phyloP scores from a whole-genome alignment of 2,329 filamentous ascomycete genomes.

The Exophiala xenobiotica region DNA sequence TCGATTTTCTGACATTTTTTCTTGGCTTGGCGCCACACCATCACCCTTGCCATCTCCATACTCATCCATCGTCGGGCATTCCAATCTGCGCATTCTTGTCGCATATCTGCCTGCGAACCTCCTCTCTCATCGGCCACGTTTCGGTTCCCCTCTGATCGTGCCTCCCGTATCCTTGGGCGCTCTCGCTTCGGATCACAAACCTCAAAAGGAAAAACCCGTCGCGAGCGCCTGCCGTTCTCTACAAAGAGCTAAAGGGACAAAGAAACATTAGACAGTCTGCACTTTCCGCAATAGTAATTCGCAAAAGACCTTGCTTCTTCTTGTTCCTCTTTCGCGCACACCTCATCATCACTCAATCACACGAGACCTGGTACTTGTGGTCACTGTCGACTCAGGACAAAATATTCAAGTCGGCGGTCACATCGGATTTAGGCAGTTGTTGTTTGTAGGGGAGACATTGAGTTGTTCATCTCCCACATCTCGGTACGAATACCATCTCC shows the following conservation, averaged over 20 bases:
- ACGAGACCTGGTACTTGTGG: slow-evolving; percentile 10
- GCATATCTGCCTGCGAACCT: slow-evolving; percentile 19
- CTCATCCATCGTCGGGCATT: slow-evolving; percentile 17
- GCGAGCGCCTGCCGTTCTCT: slow-evolving; percentile 23
- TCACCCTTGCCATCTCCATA: slow-evolving; percentile 12
- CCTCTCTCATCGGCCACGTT: slow-evolving; percentile 12
- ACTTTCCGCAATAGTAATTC: slow-evolving; percentile 30
- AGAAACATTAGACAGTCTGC: slow-evolving; percentile 26
- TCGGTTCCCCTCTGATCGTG: slow-evolving; percentile 17
- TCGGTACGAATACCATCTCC: slow-evolving; percentile 47
- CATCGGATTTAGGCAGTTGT: slow-evolving; percentile 24
- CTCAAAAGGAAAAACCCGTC: slow-evolving; percentile 4
- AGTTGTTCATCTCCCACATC: slow-evolving; percentile 90
- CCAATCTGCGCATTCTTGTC: slow-evolving; percentile 16
- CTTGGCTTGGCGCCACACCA: slow-evolving; percentile 23
- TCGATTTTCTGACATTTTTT: slow-evolving; percentile 25
- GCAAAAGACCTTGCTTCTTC: slow-evolving; percentile 22
- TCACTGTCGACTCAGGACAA: slow-evolving; percentile 11
- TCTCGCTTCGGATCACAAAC: slow-evolving; percentile 10
- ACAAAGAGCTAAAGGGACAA: slow-evolving; percentile 15
- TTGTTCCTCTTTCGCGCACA: slow-evolving; percentile 41
- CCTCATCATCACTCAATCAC: slow-evolving; percentile 39
- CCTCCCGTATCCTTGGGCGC: slow-evolving; percentile 17
- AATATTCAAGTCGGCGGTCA: slow-evolving; percentile 14
- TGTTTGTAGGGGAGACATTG: slow-evolving; percentile 84